Percentiles rank a stretch among this genome's conserved stretches.
Evolutionary conservation across 257 asterid species (phyloP).

Genomic region (Nicotiana attenuata): DNA sequence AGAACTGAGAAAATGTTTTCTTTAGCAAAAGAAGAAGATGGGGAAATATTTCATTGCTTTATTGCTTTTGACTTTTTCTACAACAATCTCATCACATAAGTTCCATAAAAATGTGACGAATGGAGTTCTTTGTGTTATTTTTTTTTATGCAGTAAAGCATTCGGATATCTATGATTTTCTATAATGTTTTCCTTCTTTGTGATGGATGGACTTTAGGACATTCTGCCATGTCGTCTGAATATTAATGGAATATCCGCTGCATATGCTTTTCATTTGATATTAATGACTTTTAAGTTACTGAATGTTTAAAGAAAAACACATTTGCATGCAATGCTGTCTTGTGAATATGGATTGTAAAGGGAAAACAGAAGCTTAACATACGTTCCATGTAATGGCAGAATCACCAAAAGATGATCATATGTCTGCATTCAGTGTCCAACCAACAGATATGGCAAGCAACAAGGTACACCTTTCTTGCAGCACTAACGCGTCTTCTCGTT

Average conservation of each 20-base stretch:
- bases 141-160: background rate
- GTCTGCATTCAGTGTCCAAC: conserved; percentile 42
- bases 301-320: background rate
- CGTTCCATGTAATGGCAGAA: conserved; percentile 32
- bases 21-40: background rate
- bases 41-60: background rate
- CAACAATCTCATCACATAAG: background rate
- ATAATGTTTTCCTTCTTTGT: background rate
- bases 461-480: conserved; percentile 38
- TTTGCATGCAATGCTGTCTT: background rate
- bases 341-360: background rate
- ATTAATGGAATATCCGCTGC: background rate
- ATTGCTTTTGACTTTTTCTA: background rate
- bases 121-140: background rate
- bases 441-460: conserved; percentile 45
- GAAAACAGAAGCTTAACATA: conserved; percentile 7
- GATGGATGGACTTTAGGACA: background rate
- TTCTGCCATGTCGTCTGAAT: background rate
- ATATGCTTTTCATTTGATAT: background rate
- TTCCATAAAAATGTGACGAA: background rate
- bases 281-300: background rate
- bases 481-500: conserved; percentile 4
- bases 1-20: background rate
- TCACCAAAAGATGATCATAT: conserved; percentile 53
- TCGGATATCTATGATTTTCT: background rate